These are phyloP conservation scores for Colletotrichum salicis DNA, from an alignment of 2,329 filamentous ascomycete species.

Conservation along the genomic window DNA sequence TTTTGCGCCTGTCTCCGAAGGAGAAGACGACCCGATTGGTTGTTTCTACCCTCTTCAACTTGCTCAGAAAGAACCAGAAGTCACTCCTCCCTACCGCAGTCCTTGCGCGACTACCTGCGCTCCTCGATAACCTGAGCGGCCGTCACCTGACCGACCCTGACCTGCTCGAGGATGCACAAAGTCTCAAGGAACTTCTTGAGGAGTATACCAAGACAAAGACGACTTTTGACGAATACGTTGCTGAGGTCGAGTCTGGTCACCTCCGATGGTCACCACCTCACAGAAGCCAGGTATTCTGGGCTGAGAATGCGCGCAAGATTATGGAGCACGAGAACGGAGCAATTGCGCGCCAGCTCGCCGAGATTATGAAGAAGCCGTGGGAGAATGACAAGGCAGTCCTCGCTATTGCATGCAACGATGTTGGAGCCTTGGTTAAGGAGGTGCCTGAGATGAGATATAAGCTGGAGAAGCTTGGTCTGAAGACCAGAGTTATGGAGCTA, in stretches of 20 bases:
- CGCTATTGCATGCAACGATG: constrained; percentile 92
- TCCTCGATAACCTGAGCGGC: constrained; percentile 71
- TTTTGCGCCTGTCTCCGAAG: constrained; percentile 92
- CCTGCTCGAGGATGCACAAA: constrained; percentile 70
- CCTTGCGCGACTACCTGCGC: constrained; percentile 80
- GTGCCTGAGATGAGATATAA: constrained; percentile 84
- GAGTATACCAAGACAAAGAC: constrained; percentile 77
- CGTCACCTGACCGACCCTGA: constrained; percentile 74
- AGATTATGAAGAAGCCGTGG: constrained; percentile 80
- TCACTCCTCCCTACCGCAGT: constrained; percentile 85
- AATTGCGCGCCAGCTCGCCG: constrained; percentile 82
- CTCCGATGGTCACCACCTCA: constrained; percentile 94
- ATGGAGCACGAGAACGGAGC: constrained; percentile 84
- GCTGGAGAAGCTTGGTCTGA: constrained; percentile 86
- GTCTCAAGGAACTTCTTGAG: constrained; percentile 70
- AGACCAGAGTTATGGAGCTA: constrained; percentile 89
- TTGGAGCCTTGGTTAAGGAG: constrained; percentile 88
- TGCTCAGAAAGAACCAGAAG: constrained; percentile 77
- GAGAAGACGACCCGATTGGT: constrained; percentile 96
- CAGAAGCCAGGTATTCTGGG: constrained; percentile 87
- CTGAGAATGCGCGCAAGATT: constrained; percentile 88
- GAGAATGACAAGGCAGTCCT: constrained; percentile 87
- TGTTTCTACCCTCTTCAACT: constrained; percentile 88
- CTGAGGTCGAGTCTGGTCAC: constrained; percentile 86
- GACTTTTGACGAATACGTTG: constrained; percentile 89